Base-by-base conservation (phyloP, 352 stramenopile genomes). In the Globisporangium middletonii region DNA sequence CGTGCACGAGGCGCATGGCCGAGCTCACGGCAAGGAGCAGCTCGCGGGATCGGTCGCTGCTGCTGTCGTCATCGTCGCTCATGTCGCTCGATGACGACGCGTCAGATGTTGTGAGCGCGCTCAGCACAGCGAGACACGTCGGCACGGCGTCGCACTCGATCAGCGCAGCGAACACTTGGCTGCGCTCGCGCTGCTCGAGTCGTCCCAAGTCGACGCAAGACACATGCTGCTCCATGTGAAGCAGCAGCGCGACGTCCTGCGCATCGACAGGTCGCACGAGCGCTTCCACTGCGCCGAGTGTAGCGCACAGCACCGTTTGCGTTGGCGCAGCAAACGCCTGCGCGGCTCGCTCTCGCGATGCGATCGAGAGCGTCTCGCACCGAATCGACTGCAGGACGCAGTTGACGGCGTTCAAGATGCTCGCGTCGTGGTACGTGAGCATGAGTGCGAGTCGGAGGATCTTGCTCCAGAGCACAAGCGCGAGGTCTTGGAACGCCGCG, bases 371-470 rank as follows among this genome's bases (percentile, higher is more conserved):
- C 2, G 70, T 58, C 19, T 78, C 64, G 38, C 77, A 83, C 16
- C 77, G 77, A 57, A 85, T 30, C 13, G 72, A 68, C 62, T 88
- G 77, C 18, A 85, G 55, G 26, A 85, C 46, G 43, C 72, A 77
- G 56, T 85, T 87, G 43, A 85, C 50, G 1, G 60, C 45, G 60
- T 82, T 82, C 57, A 70, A 77, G 13, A 79, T 55, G 30, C 57
- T 65, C 37, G 60, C 63, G 50, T 72, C 75, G 30, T 79, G 66
- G n/a, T 60, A 63, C 55, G 70, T 69, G 51, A 74, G 63, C 8
- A 45, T 37, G 11, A 79, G 52, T 3, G 71, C 59, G 23, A 85
- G 51, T 6, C 54, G 62, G 26, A 82, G 27, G 19, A 81, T 65
- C 11, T 64, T 66, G 28, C 42, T 28, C 77, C 77, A 88, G 26